Evolutionary conservation across 2,329 filamentous ascomycete species (phyloP), one percentile per base, ranked within the genome.

Genomic region (Penicillium hordei): DNA sequence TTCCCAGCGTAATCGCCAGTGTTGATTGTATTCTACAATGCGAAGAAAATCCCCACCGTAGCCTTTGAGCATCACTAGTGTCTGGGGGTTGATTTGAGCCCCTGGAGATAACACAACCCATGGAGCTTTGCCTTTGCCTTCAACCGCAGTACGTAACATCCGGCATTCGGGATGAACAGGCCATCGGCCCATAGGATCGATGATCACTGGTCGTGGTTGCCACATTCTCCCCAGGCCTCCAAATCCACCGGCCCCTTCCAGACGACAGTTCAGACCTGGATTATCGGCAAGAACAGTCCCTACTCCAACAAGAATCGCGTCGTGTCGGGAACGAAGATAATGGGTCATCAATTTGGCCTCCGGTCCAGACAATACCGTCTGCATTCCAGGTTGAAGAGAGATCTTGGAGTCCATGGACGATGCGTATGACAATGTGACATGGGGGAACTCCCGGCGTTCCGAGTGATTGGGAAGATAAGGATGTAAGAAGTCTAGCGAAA

Each of bases 331-430:
- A 67, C 93, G 90, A 29, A 97, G 83, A 72, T 89, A 91, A 75
- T 97, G 93, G 0, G 93, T 97, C 91, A 97, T 95, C 52, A 90
- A 84, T 75, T 96, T 96, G 38, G 91, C 91, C 62, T 87, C 82
- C 0, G 89, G 84, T 4, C 93, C 93, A 1, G 93, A 97, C 15
- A 97, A 83, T 0, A 84, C 81, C 2, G 93, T 97, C 64, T 89
- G 89, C n/a, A 86, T 81, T 15, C 92, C 92, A 0, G 91, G 91
- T 0, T 87, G 82, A 29, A 93, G 82, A 1, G 92, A 85, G 50
- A 95, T 82, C 53, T 87, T 85, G 40, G 89, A 88, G 77, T 97
- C 93, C 65, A 99, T 87, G 4, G 93, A 97, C 7, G 88, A 89
- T 23, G 94, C 93, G 75, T 93, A 97, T 13, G 93, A 97, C 40